phyloP scores from a whole-genome alignment of 345 rosid genomes.

The Aquilaria malaccensis region DNA sequence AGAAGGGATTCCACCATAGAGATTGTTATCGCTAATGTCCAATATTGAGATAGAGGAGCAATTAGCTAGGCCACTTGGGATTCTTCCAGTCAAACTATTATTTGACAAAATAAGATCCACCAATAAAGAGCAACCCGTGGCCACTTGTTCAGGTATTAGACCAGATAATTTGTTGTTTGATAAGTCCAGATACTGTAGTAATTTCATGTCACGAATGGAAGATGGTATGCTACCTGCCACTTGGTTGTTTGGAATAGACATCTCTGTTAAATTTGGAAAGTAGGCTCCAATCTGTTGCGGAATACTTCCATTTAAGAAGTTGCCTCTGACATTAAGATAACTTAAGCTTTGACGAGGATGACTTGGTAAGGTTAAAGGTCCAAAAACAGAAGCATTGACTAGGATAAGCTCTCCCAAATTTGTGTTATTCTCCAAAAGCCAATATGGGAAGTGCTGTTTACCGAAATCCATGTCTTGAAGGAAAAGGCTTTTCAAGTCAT shows the following conservation, averaged over 20 bases:
- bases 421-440: constrained; percentile 25
- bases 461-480: not conserved
- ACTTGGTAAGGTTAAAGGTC: constrained; percentile 1
- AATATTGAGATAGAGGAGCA: not conserved
- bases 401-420: not conserved
- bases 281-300: constrained; percentile 3
- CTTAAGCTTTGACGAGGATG: not conserved
- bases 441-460: constrained; percentile 9
- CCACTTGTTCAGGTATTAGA: not conserved
- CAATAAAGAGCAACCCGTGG: not conserved
- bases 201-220: not conserved
- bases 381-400: not conserved
- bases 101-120: constrained; percentile 4
- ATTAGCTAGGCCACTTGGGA: not conserved
- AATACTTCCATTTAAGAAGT: constrained; percentile 1
- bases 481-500: not conserved
- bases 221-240: constrained; percentile 16
- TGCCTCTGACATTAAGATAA: constrained; percentile 7
- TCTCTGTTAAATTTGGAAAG: not conserved
- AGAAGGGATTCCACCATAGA: constrained; percentile 12
- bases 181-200: constrained; percentile 3
- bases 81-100: constrained; percentile 12
- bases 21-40: constrained; percentile 15
- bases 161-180: constrained; percentile 16
- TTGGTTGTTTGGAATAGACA: constrained; percentile 15